Evolutionary conservation across 805 yeast species (phyloP), one percentile per base, ranked within the genome.

Genomic region (Schwanniomyces polymorphus): DNA sequence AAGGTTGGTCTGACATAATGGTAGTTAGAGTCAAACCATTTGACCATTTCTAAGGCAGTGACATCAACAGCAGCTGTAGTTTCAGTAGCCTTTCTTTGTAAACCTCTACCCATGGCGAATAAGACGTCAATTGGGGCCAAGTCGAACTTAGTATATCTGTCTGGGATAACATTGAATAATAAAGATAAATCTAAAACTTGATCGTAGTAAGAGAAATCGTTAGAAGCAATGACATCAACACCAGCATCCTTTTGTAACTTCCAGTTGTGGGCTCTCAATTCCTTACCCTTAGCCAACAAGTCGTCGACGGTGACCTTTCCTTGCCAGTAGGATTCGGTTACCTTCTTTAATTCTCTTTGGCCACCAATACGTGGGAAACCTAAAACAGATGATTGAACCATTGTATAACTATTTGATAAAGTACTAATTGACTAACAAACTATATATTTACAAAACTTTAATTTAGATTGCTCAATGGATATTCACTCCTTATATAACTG

Each of bases 361-460:
- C 97, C 94, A 68, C 99, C 99, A 69, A 92, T 94, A 82, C 99
- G 94, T 79, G 99, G 99, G 94, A 94, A 94, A 75, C 99, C 99
- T 78, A 94, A 84, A 64, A 94, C 95, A 69, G 97, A 84, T 57
- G 98, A 92, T 77, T 86, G 86, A 76, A 92, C 98, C 98, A 92
- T 92, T 65, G 23, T 38, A 26, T 25, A 25, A 38, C n/a, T 25
- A 31, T 31, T 38, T 18, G 41, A 18, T 38, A 8, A 8, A 18
- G 26, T 38, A 38, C 23, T 38, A 38, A 14, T 38, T 25, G 41
- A 38, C 28, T 25, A 38, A 14, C 41, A 25, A 38, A 25, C 17
- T 31, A 31, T 31, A 31, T 38, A 38, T 38, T 14, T 25, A 38
- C n/a, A 9, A 38, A 38, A 38, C 18, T 25, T n/a, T 25, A 8